Base-by-base conservation (phyloP, 495 filamentous ascomycete species). In the Penicillium cataractarum region DNA sequence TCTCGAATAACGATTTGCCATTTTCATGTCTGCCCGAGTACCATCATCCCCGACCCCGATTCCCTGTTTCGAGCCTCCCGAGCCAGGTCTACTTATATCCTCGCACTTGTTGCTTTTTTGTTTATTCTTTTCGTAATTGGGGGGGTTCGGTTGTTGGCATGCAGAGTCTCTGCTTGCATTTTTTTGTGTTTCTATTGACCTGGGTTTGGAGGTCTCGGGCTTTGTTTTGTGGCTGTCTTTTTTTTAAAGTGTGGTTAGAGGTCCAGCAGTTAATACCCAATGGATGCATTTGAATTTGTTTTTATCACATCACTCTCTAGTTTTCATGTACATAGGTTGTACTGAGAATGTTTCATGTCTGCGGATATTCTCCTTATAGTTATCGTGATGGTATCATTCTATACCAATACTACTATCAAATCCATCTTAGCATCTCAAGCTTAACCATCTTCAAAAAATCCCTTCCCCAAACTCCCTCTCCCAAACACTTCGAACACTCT, bases 1-100 rank as follows among this genome's bases (percentile, higher is more conserved):
- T n/a, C 56, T 65, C 57, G 61, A 66, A 56, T 64, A 50, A 66
- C 63, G 63, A 70, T 61, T 50, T 68, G 56, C 58, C 29, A 63
- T 65, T 65, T 58, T 32, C 32, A 61, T 35, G 27, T 63, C 58
- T 39, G 58, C 64, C 50, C 58, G 52, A 52, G 57, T 42, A 60
- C 29, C 29, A 31, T 4, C 29, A 3, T 7, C 29, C 29, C 7
- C 29, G 4, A 3, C 29, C 29, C 29, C 7, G 4, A 3, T 31
- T 31, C 29, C 29, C 29, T 31, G 29, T 7, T 31, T 31, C 29
- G 4, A 31, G 29, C 29, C 21, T 32, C 55, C 37, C 21, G 19
- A 51, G 40, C 54, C 57, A 58, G 62, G 67, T 65, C 63, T 4
- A 51, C 46, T 60, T 69, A 72, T 72, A 72, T 72, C 64, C 69